Conservation (phyloP, 192 early-diverging fungal species). For the Phycomyces blakesleeanus region DNA sequence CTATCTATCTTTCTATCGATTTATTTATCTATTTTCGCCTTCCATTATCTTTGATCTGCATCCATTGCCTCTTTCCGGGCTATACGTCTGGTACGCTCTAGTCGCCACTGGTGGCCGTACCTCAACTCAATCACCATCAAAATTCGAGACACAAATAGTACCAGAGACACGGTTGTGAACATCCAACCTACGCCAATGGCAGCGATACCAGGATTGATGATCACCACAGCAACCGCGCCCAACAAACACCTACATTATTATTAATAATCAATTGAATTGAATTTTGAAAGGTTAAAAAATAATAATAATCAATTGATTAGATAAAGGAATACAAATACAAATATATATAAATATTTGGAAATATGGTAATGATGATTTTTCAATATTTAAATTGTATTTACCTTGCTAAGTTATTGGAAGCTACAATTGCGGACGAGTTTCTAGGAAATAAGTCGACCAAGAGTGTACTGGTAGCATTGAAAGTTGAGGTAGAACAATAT, state of each 20-base stretch:
- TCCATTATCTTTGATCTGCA: not conserved
- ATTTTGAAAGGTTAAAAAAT: no score
- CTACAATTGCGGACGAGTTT: conserved; percentile 23
- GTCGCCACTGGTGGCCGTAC: conserved; percentile 22
- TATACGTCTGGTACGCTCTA: conserved; percentile 5
- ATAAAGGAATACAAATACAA: no score
- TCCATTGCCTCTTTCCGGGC: not conserved
- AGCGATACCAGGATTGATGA: conserved; percentile 26
- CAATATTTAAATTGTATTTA: no score
- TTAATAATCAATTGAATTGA: no score
- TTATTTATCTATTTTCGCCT: no score
- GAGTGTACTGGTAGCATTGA: conserved; percentile 23
- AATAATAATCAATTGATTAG: no score
- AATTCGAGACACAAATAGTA: conserved; percentile 13
- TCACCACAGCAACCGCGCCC: conserved; percentile 24
- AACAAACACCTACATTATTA: conserved; percentile 25
- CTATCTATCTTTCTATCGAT: no score
- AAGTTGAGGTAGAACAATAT: conserved; percentile 16
- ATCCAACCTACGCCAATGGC: conserved; percentile 30
- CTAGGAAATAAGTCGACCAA: conserved; percentile 31
- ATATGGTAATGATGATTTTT: no score
- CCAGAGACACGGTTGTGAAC: conserved; percentile 19
- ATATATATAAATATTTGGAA: no score
- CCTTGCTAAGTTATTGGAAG: conserved; percentile 27
- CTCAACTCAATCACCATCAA: conserved; percentile 19